Evolutionary conservation across 129 eudicot genomes (phyloP), one percentile per base, ranked within the genome.

Genomic region (Tagetes erecta): DNA sequence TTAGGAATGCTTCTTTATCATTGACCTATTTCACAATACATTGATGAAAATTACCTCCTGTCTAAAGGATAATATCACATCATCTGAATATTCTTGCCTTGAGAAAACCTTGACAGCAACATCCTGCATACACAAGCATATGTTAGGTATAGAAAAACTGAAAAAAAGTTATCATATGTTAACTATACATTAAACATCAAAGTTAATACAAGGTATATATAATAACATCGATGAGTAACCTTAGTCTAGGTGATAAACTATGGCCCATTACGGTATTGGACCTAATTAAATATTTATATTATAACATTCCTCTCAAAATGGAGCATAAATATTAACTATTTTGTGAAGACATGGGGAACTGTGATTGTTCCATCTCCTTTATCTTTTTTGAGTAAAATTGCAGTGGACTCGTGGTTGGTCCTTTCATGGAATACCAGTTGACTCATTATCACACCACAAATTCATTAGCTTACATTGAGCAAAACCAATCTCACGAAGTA

Each of bases 71-170:
- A 70, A 74, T 70, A 95, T 82, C 42, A 88, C 86, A 73, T 95
- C 99, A 46, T 95, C 99, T 14, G 99, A 82, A 85, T 95, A 95
- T 64, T 91, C 99, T 80, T 85, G 94, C 84, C 82, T 87, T 70
- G 97, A 87, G 84, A 95, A 95, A 77, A 91, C 94, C 86, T 95
- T 95, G 83, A 95, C 87, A 4, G 99, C 99, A 39, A 95, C 97
- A 88, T 95, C 99, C 99, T 95, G 92, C 70, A 86, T 31, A 74
- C 74, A 55, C n/a, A 55, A 44, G 42, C 52, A 79, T 55, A 0
- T 31, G 5, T 56, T 55, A 36, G 67, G 37, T 36, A 36, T 44
- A 44, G 58, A 51, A 30, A 40, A 56, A 39, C 13, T 14, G 27
- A 38, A 13, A 12, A 13, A 12, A 33, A 35, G 7, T 60, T 60